These are phyloP conservation scores for Globisporangium cederbergense DNA, from an alignment of 352 stramenopile genomes.

Conservation along the genomic window DNA sequence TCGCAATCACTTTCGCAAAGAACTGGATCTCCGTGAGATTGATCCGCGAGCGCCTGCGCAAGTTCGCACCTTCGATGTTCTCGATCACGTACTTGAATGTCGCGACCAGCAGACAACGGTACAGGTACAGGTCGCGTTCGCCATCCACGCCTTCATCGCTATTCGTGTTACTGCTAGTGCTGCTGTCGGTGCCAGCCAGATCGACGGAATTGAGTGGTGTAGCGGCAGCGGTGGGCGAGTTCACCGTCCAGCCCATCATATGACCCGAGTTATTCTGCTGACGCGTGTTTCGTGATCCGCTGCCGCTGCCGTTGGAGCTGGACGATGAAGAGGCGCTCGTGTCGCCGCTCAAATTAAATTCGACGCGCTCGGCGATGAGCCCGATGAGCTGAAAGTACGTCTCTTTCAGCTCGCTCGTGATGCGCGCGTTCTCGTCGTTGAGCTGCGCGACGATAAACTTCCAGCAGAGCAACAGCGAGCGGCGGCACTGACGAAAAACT, in stretches of 20 bases:
- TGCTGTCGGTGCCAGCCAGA: conserved; percentile 4
- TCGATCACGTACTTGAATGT: conserved; percentile 73
- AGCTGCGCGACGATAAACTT: conserved; percentile 62
- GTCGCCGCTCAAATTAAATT: conserved; percentile 50
- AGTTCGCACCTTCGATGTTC: conserved; percentile 45
- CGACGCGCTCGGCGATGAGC: conserved; percentile 58
- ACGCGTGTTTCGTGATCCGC: conserved; percentile 2
- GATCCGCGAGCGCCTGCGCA: conserved; percentile 46
- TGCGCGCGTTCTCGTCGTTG: conserved; percentile 34
- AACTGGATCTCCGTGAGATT: conserved; percentile 57
- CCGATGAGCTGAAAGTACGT: conserved; percentile 64
- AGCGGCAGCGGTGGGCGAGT: conserved; percentile 26
- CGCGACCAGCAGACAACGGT: conserved; percentile 66
- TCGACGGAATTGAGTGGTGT: background rate
- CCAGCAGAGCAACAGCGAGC: conserved; percentile 60
- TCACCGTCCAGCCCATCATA: conserved; percentile 23
- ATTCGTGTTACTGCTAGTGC: conserved; percentile 16
- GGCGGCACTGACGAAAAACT: conserved; percentile 57
- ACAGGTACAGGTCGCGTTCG: conserved; percentile 56
- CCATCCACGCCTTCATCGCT: conserved; percentile 34
- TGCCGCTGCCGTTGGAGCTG: background rate
- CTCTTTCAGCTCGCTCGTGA: conserved; percentile 35
- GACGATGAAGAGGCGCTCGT: conserved; percentile 11
- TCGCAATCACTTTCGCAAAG: conserved; percentile 60
- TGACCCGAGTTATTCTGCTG: conserved; percentile 15